These are phyloP conservation scores for Neospermospora avenae DNA, from an alignment of 2,329 filamentous ascomycete genomes.

Conservation along the genomic window DNA sequence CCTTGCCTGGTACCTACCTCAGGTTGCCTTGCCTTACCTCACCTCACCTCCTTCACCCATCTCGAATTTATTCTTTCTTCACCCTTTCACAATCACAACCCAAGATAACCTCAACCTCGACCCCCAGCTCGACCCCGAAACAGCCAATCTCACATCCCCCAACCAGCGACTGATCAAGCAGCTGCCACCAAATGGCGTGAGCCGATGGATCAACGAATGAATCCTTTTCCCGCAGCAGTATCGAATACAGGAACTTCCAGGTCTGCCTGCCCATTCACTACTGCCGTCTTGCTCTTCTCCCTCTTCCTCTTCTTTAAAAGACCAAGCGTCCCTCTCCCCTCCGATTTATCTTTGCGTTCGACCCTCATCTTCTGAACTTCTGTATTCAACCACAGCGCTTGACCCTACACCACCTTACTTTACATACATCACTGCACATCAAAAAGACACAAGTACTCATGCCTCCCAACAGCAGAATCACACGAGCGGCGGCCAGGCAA, in stretches of 20 bases:
- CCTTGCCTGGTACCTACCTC: too few relatives aligned
- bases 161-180: neutral
- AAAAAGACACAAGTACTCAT: slow-evolving; percentile 22
- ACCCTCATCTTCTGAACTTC: slow-evolving; percentile 11
- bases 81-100: neutral
- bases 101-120: too few relatives aligned
- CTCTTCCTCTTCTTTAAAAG: slow-evolving; percentile 9
- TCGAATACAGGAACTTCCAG: slow-evolving; percentile 20
- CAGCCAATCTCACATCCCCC: neutral
- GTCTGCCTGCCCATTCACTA: slow-evolving; percentile 18
- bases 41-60: neutral
- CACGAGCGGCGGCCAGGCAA: slow-evolving; percentile 90
- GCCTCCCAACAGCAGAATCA: slow-evolving; percentile 72
- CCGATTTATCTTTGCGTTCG: slow-evolving; percentile 8
- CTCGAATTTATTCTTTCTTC: neutral
- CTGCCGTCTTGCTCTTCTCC: slow-evolving; percentile 16
- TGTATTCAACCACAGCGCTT: neutral
- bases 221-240: slow-evolving; percentile 22
- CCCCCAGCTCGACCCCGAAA: too few relatives aligned
- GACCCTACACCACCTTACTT: neutral
- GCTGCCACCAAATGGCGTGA: slow-evolving; percentile 28
- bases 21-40: neutral
- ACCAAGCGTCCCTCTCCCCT: neutral
- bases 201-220: slow-evolving; percentile 29
- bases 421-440: slow-evolving; percentile 5